Evolutionary conservation across 202 grass and related monocot genomes (phyloP).

Genomic region (Saccharum hybrid): DNA sequence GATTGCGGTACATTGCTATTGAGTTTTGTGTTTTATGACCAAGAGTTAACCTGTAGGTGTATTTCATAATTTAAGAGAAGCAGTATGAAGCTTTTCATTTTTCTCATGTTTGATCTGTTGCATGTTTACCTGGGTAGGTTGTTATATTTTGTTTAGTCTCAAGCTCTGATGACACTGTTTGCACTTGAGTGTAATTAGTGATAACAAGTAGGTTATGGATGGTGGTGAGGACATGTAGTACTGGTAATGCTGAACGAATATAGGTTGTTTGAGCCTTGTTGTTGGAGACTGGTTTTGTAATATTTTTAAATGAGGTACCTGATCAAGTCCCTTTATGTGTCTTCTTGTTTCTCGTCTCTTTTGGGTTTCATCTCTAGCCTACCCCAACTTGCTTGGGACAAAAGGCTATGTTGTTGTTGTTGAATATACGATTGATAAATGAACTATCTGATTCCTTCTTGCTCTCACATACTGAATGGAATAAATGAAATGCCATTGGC

Average conservation of each 20-base stretch:
- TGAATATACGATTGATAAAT: not conserved
- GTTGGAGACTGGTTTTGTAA: not conserved
- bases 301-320: not conserved
- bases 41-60: conserved; percentile 10
- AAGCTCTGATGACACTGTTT: not conserved
- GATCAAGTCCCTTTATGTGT: too few relatives aligned
- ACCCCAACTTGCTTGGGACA: too few relatives aligned
- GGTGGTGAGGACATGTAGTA: not conserved
- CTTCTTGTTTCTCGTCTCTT: too few relatives aligned
- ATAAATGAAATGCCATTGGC: not conserved
- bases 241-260: not conserved
- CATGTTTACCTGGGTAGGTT: conserved; percentile 5
- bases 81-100: not conserved
- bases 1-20: conserved; percentile 19
- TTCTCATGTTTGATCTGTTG: not conserved
- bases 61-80: conserved; percentile 1
- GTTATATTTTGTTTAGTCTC: not conserved
- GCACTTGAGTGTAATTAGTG: not conserved
- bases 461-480: not conserved
- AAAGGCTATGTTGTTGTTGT: too few relatives aligned
- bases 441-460: not conserved
- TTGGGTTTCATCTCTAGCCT: too few relatives aligned
- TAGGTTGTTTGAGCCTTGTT: conserved; percentile 7
- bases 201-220: conserved; percentile 5
- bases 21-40: not conserved